phyloP scores from a whole-genome alignment of 345 rosid genomes.

The Euclidium syriacum region DNA sequence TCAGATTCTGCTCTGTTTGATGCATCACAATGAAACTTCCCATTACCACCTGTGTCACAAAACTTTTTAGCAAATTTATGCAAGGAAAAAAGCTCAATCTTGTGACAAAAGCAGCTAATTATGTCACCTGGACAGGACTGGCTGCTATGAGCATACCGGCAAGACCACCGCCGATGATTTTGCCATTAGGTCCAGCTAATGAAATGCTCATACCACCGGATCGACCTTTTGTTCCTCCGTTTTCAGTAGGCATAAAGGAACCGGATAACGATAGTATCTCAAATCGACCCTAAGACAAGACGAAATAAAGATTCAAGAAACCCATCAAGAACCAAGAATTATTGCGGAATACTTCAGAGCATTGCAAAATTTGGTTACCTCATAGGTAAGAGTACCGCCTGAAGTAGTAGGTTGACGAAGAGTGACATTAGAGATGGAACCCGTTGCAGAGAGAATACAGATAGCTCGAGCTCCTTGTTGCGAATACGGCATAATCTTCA shows the following conservation, averaged over 20 bases:
- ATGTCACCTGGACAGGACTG: slow-evolving; percentile 80
- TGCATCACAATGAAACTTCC: slow-evolving; percentile 83
- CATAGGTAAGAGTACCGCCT: slow-evolving; percentile 92
- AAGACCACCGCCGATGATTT: slow-evolving; percentile 87
- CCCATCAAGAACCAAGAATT: not conserved
- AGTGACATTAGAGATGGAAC: slow-evolving; percentile 84
- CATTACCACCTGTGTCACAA: slow-evolving; percentile 56
- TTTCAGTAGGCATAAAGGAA: slow-evolving; percentile 69
- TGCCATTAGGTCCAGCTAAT: slow-evolving; percentile 88
- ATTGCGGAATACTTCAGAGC: not conserved
- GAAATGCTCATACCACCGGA: slow-evolving; percentile 98
- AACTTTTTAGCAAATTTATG: not conserved
- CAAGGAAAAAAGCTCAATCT: not conserved
- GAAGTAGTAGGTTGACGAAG: slow-evolving; percentile 83
- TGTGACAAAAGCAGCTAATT: not conserved
- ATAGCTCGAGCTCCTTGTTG: slow-evolving; percentile 83
- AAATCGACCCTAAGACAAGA: slow-evolving; percentile 65
- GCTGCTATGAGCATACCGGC: slow-evolving; percentile 91
- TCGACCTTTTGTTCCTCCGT: slow-evolving; percentile 72
- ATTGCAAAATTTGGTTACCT: slow-evolving; percentile 39
- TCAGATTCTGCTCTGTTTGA: slow-evolving; percentile 61
- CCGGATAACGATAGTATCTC: slow-evolving; percentile 94
- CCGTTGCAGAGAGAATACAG: slow-evolving; percentile 88
- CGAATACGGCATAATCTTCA: slow-evolving; percentile 86
- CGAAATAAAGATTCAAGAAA: not conserved